phyloP scores from a whole-genome alignment of 352 stramenopile genomes.

The Phytophthora pluvialis region DNA sequence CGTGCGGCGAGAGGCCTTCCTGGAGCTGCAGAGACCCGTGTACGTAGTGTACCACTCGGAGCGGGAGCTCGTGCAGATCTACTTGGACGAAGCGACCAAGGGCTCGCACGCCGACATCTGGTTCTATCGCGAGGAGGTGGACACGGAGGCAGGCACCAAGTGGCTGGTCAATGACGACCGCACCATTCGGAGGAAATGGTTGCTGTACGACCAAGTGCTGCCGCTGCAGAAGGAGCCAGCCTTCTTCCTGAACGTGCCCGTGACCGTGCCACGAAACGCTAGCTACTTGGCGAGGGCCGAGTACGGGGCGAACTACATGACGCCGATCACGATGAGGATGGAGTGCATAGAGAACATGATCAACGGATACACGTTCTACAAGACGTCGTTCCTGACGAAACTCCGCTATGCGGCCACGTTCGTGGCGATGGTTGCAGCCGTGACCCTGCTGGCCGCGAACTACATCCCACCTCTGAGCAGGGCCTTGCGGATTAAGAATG shows the following conservation, averaged over 20 bases:
- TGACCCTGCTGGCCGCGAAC: conserved; percentile 39
- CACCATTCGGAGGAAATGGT: conserved; percentile 68
- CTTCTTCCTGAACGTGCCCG: conserved; percentile 60
- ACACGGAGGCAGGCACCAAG: conserved; percentile 34
- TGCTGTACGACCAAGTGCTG: conserved; percentile 73
- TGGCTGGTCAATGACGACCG: conserved; percentile 79
- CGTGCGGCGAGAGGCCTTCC: conserved; percentile 47
- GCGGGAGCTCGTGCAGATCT: conserved; percentile 75
- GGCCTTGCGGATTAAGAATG: conserved; percentile 33
- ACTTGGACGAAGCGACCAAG: conserved; percentile 46
- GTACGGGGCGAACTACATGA: conserved; percentile 77
- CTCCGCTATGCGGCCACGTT: conserved; percentile 34
- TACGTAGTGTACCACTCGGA: conserved; percentile 61
- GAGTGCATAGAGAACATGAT: conserved; percentile 84
- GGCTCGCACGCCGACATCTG: conserved; percentile 82
- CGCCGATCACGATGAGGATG: conserved; percentile 69
- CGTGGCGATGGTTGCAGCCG: conserved; percentile 28
- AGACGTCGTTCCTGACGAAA: conserved; percentile 35
- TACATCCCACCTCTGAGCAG: conserved; percentile 35
- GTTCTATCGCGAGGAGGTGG: conserved; percentile 68
- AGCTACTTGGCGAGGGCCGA: conserved; percentile 67
- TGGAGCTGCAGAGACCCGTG: conserved; percentile 54
- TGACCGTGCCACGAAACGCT: conserved; percentile 63
- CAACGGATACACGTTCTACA: conserved; percentile 83
- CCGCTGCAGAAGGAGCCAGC: conserved; percentile 47